These are phyloP conservation scores for Aschersonia sp. DNA, from an alignment of 2,329 filamentous ascomycete species.

Conservation along the genomic window DNA sequence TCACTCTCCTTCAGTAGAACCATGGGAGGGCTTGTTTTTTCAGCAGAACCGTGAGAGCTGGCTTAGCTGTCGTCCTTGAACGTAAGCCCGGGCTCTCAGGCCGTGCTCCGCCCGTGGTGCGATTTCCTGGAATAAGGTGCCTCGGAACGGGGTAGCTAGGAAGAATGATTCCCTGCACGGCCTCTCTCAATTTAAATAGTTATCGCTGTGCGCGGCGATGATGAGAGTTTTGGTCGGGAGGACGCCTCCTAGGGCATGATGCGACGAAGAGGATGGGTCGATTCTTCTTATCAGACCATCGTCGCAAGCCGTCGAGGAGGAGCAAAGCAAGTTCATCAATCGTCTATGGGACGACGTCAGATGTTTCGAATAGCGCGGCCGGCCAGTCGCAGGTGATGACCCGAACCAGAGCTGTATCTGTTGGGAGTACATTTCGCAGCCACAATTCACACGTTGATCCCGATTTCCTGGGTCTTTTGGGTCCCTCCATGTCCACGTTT, in stretches of 20 bases:
- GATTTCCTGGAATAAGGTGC: conserved; percentile 12
- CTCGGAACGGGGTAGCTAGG: conserved; percentile 14
- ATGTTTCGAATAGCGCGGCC: conserved; percentile 8
- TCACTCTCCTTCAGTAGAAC: too few relatives aligned
- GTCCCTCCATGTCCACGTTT: conserved; percentile 12
- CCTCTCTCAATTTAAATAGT: conserved; percentile 6
- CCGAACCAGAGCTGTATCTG: conserved; percentile 5
- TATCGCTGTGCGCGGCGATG: conserved; percentile 3
- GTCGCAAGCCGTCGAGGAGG: conserved; percentile 11
- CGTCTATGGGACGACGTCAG: conserved; percentile 8
- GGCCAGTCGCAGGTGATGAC: conserved; percentile 16
- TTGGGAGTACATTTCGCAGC: conserved; percentile 10
- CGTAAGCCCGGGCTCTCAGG: conserved; percentile 5
- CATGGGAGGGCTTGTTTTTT: too few relatives aligned
- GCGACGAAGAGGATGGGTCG: conserved; percentile 17
- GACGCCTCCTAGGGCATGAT: conserved; percentile 18
- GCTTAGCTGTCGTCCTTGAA: background rate
- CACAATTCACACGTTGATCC: background rate
- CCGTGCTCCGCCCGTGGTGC: conserved; percentile 8
- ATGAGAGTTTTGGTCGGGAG: conserved; percentile 14
- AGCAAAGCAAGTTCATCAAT: conserved; percentile 9
- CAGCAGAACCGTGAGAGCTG: too few relatives aligned
- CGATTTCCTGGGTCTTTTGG: background rate
- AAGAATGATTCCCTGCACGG: conserved; percentile 12
- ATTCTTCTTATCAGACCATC: background rate